Conservation (phyloP, 805 yeast genomes). For the Saccharomycopsis oosterbeekiorum region DNA sequence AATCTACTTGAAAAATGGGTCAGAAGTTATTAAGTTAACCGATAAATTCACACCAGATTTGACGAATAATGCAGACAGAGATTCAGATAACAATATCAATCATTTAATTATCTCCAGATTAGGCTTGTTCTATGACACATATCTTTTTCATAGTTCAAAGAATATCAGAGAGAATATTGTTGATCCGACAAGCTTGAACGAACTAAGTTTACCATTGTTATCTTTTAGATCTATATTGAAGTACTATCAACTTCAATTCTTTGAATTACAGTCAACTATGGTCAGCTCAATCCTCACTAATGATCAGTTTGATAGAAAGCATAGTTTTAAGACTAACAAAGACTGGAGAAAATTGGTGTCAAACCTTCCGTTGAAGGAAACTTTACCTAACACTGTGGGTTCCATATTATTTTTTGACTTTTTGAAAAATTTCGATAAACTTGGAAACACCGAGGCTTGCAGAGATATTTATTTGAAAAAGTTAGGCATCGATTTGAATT, state of each 20-base stretch:
- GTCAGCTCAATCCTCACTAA: conserved; percentile 43
- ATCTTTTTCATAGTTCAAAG: conserved; percentile 15
- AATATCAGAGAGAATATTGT: conserved; percentile 39
- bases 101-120: conserved; percentile 37
- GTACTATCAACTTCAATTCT: conserved; percentile 38
- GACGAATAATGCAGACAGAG: conserved; percentile 25
- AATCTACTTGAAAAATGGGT: conserved; percentile 32
- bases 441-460: conserved; percentile 13
- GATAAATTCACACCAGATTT: conserved; percentile 30
- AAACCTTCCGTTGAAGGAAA: conserved; percentile 50
- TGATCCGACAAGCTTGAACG: conserved; percentile 36
- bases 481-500: conserved; percentile 1
- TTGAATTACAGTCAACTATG: conserved; percentile 46
- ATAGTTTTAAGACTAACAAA: conserved; percentile 27
- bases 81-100: neutral
- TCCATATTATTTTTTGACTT: conserved; percentile 47
- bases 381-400: conserved; percentile 50
- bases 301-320: conserved; percentile 48
- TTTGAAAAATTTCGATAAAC: conserved; percentile 18
- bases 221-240: conserved; percentile 58
- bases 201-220: conserved; percentile 56
- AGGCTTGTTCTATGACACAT: conserved; percentile 32
- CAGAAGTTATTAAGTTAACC: conserved; percentile 18
- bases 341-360: conserved; percentile 52
- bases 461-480: conserved; percentile 13